A percentile compares a stretch with the other conserved stretches of the same genome.
These are phyloP conservation scores for Piper betle DNA, from an alignment of 164 flowering plant genomes.

Conservation along the genomic window DNA sequence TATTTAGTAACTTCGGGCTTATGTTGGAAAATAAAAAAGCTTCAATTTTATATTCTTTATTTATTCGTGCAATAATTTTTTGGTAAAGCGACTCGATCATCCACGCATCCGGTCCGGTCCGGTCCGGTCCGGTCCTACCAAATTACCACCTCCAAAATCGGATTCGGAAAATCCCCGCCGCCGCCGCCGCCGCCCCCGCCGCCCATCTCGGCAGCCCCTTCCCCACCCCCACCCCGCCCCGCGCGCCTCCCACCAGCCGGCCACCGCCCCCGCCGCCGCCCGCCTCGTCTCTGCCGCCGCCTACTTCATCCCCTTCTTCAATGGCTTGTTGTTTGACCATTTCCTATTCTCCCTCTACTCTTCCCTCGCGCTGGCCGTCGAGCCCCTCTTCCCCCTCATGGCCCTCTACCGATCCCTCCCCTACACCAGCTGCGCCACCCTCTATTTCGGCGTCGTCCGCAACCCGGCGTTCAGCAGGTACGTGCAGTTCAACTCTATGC, in stretches of 20 bases:
- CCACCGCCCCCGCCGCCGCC: slow-evolving; percentile 54
- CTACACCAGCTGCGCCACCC: slow-evolving; percentile 59
- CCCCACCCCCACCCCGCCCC: slow-evolving; percentile 2
- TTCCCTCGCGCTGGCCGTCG: slow-evolving; percentile 24
- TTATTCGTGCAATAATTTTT: no score
- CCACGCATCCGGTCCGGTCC: no score
- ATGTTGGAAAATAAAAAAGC: no score
- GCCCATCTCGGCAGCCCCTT: neutral
- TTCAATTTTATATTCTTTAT: no score
- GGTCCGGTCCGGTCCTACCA: no score
- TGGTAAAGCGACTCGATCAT: no score
- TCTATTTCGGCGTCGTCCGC: slow-evolving; percentile 67
- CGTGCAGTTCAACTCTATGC: slow-evolving; percentile 86
- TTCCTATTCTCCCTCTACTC: slow-evolving; percentile 52
- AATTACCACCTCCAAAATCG: slow-evolving; percentile 24
- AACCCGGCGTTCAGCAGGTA: slow-evolving; percentile 55
- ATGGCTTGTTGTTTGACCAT: slow-evolving; percentile 82
- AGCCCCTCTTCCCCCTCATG: slow-evolving; percentile 64
- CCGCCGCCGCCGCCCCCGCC: slow-evolving; percentile 6
- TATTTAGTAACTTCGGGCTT: no score
- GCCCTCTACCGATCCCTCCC: slow-evolving; percentile 60
- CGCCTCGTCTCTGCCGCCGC: slow-evolving; percentile 60
- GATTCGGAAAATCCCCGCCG: no score
- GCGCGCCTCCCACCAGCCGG: slow-evolving; percentile 7
- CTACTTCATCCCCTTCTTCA: slow-evolving; percentile 82